Conservation (phyloP, 2,329 filamentous ascomycete genomes). For the Thelonectria rubi region DNA sequence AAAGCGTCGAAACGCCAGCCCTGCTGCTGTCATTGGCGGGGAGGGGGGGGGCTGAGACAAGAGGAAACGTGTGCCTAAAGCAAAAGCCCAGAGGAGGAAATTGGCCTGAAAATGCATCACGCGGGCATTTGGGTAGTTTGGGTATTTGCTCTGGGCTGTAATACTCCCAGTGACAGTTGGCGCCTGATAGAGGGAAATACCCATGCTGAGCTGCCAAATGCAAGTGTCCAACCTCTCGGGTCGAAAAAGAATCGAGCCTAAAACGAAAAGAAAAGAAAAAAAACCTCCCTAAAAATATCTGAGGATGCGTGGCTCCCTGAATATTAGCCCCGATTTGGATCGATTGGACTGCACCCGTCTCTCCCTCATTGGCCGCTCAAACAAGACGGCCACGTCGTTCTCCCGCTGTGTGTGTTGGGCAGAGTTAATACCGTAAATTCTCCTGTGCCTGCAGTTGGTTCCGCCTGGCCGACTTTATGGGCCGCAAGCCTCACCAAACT, state of each 20-base stretch:
- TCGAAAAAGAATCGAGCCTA: no score
- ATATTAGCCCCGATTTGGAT: slow-evolving; percentile 16
- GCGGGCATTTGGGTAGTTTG: no score
- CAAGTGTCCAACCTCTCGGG: no score
- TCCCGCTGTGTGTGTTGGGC: neutral
- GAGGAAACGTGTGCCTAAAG: neutral
- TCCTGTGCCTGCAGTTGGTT: slow-evolving; percentile 11
- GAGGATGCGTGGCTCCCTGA: slow-evolving; percentile 22
- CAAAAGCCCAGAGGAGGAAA: no score
- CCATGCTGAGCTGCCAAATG: no score
- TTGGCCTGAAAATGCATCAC: no score
- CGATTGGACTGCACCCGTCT: slow-evolving; percentile 18
- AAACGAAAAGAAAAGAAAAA: no score
- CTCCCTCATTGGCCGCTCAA: slow-evolving; percentile 4
- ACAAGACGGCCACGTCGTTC: slow-evolving; percentile 18
- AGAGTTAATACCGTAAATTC: no score
- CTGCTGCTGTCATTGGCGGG: neutral
- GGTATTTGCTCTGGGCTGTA: no score
- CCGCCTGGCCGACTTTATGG: slow-evolving; percentile 7
- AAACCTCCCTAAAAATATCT: no score
- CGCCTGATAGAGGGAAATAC: no score
- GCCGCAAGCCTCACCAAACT: slow-evolving; percentile 11
- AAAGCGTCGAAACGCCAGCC: neutral
- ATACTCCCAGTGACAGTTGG: no score
- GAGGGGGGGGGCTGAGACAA: neutral